Conservation (phyloP, 2,329 filamentous ascomycete species). For the Colletotrichum orchidophilum region DNA sequence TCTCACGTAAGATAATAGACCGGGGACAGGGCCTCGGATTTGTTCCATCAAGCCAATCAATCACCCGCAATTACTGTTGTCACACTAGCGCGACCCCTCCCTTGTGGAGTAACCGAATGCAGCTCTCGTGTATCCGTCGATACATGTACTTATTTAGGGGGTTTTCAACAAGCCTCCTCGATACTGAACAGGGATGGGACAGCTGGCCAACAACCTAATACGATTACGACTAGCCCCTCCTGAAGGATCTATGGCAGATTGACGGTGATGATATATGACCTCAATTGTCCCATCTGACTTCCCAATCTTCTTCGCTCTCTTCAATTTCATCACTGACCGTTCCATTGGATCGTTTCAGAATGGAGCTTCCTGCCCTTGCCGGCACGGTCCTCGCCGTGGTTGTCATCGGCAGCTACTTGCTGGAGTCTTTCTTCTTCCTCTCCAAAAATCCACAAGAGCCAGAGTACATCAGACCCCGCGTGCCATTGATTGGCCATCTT, state of each 20-base stretch:
- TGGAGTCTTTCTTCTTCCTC: constrained; percentile 2
- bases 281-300: not conserved
- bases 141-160: too few species aligned
- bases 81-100: not conserved
- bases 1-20: not conserved
- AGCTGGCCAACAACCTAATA: not conserved
- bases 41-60: not conserved
- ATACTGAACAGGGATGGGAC: not conserved
- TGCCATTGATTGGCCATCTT: constrained; percentile 24
- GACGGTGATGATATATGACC: not conserved
- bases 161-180: not conserved
- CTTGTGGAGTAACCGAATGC: not conserved
- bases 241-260: not conserved
- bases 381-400: constrained; percentile 2
- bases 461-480: not conserved
- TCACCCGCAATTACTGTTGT: not conserved
- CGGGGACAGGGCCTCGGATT: too few species aligned
- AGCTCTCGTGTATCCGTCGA: not conserved
- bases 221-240: not conserved
- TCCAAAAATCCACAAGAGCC: not conserved
- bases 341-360: not conserved
- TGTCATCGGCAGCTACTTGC: not conserved
- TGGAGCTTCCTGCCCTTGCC: not conserved
- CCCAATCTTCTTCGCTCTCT: not conserved
- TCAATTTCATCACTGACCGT: not conserved